Evolutionary conservation across 2,329 filamentous ascomycete genomes (phyloP), one percentile per base, ranked within the genome.

Genomic region (Tolypocladium ophioglossoides): DNA sequence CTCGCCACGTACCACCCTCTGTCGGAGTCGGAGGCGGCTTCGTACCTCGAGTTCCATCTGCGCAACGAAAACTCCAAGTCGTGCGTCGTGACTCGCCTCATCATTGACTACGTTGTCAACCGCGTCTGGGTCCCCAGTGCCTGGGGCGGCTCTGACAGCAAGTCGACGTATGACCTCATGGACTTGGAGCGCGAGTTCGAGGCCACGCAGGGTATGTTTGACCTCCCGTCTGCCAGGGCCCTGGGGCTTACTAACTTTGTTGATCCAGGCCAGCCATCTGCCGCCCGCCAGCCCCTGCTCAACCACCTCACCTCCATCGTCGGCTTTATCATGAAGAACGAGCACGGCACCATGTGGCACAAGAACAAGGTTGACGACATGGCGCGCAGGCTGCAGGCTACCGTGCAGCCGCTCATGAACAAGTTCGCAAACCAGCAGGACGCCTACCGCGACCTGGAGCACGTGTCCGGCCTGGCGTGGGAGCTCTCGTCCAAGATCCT

Each of bases 401-500:
- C 68, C 60, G 61, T 73, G 10, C 61, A 67, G 53, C 72, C 74
- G 1, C 62, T 78, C 0, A 61, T 74, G 14, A 72, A 76, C 55
- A 61, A 64, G 8, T 57, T 60, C 9, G 63, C 65, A 34, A 59
- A 68, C 54, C 66, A 70, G 0, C 54, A 64, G 5, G 65, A 67
- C 5, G 74, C 76, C 12, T 69, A 68, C 52, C 65, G 65, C 47
- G 77, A 78, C 54, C 69, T 79, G 30, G 67, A 70, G 57, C 57
- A 57, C 52, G 68, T 80, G 30, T 65, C 70, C 50, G 67, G 70
- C 53, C 60, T 64, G 12, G 74, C 74, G 0, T 75, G 75, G 68
- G 71, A 73, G 37, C 62, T 78, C 5, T 76, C 76, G 1, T 70
- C 70, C 44, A 70, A 72, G 59, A 74, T 82, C 60, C 72, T 77